Conservation (phyloP, 2,329 filamentous ascomycete species). For the Cytospora schulzeri region DNA sequence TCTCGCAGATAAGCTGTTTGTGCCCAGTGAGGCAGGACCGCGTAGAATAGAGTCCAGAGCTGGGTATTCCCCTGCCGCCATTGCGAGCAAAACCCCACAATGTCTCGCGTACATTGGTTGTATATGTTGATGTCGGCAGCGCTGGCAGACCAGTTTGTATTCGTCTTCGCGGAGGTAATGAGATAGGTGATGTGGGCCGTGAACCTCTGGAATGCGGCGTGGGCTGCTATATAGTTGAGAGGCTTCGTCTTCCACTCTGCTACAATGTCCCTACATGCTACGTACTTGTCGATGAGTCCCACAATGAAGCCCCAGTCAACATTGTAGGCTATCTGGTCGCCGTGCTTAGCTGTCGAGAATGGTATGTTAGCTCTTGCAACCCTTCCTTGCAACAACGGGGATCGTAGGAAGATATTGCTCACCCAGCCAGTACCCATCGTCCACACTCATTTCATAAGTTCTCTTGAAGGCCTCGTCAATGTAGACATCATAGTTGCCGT, state of each 20-base stretch:
- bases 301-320: slow-evolving; percentile 6
- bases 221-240: not conserved
- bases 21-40: not conserved
- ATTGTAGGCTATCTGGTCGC: fast-evolving
- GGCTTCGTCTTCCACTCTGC: not conserved
- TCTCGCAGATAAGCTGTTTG: not conserved
- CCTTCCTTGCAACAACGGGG: not conserved
- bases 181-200: not conserved
- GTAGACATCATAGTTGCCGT: not conserved
- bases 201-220: not conserved
- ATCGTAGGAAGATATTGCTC: not conserved
- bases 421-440: slow-evolving; percentile 10
- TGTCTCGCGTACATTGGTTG: no score
- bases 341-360: not conserved
- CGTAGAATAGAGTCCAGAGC: not conserved
- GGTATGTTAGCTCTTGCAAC: not conserved
- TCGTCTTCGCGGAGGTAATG: not conserved
- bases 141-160: not conserved
- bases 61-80: not conserved
- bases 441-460: not conserved
- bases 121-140: not conserved
- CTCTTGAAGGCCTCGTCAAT: not conserved
- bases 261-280: not conserved
- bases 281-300: slow-evolving; percentile 8
- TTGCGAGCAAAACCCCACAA: not conserved